Conservation (phyloP, 176 grass and related monocot genomes). For the Dactylis glomerata region DNA sequence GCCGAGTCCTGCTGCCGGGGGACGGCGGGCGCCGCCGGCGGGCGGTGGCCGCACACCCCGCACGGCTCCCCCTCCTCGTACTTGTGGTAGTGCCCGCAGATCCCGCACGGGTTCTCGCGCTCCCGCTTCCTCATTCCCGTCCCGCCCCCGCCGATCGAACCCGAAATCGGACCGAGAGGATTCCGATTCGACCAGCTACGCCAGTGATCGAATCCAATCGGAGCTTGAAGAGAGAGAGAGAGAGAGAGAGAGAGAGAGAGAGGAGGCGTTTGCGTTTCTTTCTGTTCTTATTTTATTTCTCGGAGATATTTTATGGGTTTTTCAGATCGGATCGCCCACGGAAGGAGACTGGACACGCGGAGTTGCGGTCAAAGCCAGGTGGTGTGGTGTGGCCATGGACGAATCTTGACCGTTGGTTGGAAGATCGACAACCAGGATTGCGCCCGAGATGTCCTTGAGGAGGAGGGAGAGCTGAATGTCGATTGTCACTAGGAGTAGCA, state of each 20-base stretch:
- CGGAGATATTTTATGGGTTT: neutral
- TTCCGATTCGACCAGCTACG: neutral
- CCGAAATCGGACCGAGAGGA: neutral
- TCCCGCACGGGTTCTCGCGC: conserved; percentile 91
- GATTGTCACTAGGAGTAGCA: too few relatives aligned
- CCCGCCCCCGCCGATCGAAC: neutral
- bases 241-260: too few relatives aligned
- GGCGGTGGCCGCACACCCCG: conserved; percentile 83
- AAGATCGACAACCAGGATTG: too few relatives aligned
- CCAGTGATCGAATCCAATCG: conserved; percentile 9
- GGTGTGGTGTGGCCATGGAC: neutral
- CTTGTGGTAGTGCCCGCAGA: conserved; percentile 94
- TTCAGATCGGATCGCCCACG: neutral
- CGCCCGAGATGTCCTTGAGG: too few relatives aligned
- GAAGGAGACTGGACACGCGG: neutral
- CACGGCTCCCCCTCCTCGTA: conserved; percentile 93
- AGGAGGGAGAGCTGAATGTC: too few relatives aligned
- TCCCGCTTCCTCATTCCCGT: conserved; percentile 82
- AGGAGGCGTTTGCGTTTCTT: neutral
- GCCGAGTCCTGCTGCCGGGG: conserved; percentile 40
- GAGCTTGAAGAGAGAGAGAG: neutral
- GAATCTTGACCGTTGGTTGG: neutral
- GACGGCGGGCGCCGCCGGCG: neutral
- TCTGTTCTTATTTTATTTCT: neutral
- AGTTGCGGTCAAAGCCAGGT: neutral